Evolutionary conservation across 208 protist species (phyloP), one percentile per base, ranked within the genome.

Genomic region (Herpetomonas tarakana): DNA sequence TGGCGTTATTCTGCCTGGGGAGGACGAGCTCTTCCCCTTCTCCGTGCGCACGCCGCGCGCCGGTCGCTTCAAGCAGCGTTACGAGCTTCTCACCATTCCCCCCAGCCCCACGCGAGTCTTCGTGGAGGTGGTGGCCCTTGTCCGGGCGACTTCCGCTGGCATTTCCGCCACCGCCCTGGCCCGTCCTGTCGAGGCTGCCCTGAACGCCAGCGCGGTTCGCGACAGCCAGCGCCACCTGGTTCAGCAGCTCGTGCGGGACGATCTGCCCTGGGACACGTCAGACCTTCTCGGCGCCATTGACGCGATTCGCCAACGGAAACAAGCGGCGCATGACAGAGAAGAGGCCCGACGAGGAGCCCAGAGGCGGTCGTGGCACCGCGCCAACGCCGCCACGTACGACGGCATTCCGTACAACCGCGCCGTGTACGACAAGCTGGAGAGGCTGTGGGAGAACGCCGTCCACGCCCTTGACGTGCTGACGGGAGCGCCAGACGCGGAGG

Each of bases 41-140:
- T 78, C 88, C 19, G 68, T 91, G 22, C 78, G 88, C 29, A 63
- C 83, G 0, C 74, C 68, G 2, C 75, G 52, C 16, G 30, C 72
- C 1, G 88, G 88, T 0, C 47, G 69, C 39, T 86, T 88, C 49
- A 70, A 75, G 30, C 68, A 75, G 58, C 71, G 78, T 18, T 86
- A 86, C 47, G 84, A 94, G 58, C 71, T 94, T n/a, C 81, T 94
- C 52, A 92, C 83, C 21, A 71, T 94, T 16, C 88, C 88, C 3
- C 67, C 78, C 24, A 50, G 68, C 11, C 65, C 68, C 28, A 50
- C 74, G 49, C 85, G 78, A 21, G 71, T 91, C 27, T 52, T 94
- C 26, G 30, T 94, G 14, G 73, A 85, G 26, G 67, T 94, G 31
- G 67, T 70, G 26, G 83, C 77, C 14, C 44, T 91, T 47, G 69